phyloP scores from a whole-genome alignment of 352 stramenopile species.

The Globisporangium lucens region DNA sequence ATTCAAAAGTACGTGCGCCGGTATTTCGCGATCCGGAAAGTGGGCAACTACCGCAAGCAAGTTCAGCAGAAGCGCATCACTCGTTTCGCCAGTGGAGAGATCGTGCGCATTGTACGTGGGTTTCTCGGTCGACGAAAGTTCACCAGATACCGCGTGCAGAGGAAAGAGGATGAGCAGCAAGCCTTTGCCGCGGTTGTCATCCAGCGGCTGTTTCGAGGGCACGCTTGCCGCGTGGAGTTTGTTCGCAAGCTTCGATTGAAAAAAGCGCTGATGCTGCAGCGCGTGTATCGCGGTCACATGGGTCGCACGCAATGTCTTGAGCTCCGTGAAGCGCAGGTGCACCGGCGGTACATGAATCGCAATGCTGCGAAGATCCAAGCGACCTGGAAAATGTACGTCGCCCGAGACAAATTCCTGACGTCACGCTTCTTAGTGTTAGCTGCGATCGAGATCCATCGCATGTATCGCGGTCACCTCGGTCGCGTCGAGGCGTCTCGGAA shows the following conservation, averaged over 20 bases:
- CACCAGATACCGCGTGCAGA: conserved; percentile 19
- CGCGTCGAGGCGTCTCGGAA: conserved; percentile 58
- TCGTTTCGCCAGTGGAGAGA: conserved; percentile 49
- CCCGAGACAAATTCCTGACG: conserved; percentile 60
- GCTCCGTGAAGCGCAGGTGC: conserved; percentile 38
- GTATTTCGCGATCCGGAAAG: conserved; percentile 37
- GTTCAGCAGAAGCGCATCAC: conserved; percentile 42
- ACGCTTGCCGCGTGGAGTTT: conserved; percentile 51
- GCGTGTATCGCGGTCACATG: conserved; percentile 67
- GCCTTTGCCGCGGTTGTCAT: conserved; percentile 39
- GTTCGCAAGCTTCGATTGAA: conserved; percentile 33
- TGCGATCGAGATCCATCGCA: conserved; percentile 87
- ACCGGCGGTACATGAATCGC: conserved; percentile 43
- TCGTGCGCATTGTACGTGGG: conserved; percentile 61
- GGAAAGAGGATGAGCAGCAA: conserved; percentile 20
- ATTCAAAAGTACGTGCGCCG: conserved; percentile 63
- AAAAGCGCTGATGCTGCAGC: conserved; percentile 54
- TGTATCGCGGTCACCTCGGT: conserved; percentile 86
- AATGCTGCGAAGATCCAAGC: conserved; percentile 83
- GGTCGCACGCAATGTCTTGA: conserved; percentile 39
- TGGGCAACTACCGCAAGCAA: conserved; percentile 31
- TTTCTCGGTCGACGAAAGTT: conserved; percentile 60
- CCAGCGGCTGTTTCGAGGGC: conserved; percentile 70
- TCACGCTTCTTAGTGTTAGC: conserved; percentile 69
- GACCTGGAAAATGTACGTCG: conserved; percentile 86